Evolutionary conservation across 768 basidiomycete species (phyloP).

Genomic region (Astraeus odoratus): DNA sequence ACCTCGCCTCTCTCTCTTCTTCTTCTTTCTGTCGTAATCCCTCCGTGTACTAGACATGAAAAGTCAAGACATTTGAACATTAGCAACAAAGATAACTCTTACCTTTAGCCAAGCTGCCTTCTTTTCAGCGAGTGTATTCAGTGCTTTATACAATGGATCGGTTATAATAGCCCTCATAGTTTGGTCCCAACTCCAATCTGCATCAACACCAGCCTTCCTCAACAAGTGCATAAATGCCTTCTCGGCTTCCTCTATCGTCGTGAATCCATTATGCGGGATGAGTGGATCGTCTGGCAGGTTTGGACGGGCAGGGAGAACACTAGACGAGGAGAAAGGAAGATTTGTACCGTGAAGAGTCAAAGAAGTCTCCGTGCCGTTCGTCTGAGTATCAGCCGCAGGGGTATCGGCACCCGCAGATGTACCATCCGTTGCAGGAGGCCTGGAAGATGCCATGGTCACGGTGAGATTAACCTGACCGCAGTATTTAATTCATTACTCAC

Average conservation of each 20-base stretch:
- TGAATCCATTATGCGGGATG: constrained; percentile 86
- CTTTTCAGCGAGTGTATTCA: constrained; percentile 91
- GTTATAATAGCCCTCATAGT: constrained; percentile 98
- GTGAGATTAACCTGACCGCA: not conserved
- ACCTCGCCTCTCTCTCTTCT: constrained; percentile 76
- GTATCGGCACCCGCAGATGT: constrained; percentile 42
- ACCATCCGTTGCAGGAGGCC: constrained; percentile 25
- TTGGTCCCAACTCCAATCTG: constrained; percentile 96
- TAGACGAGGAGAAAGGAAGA: constrained; percentile 54
- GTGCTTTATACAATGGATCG: constrained; percentile 92
- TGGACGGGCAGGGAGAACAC: constrained; percentile 64
- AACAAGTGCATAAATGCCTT: constrained; percentile 90
- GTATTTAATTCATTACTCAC: constrained; percentile 12
- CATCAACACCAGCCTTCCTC: constrained; percentile 83
- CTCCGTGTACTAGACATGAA: constrained; percentile 52
- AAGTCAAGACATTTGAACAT: too few relatives aligned
- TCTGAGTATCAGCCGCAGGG: constrained; percentile 39
- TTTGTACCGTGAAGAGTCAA: constrained; percentile 47
- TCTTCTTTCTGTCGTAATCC: constrained; percentile 74
- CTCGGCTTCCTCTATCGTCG: constrained; percentile 84
- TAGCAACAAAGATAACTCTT: constrained; percentile 14
- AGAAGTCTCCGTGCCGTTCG: constrained; percentile 39
- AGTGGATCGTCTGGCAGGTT: constrained; percentile 82
- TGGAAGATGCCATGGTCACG: constrained; percentile 13
- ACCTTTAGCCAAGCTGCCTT: constrained; percentile 94